Evolutionary conservation across 1,284 basidiomycete genomes (phyloP).

Genomic region (Sphaerobolus stellatus): DNA sequence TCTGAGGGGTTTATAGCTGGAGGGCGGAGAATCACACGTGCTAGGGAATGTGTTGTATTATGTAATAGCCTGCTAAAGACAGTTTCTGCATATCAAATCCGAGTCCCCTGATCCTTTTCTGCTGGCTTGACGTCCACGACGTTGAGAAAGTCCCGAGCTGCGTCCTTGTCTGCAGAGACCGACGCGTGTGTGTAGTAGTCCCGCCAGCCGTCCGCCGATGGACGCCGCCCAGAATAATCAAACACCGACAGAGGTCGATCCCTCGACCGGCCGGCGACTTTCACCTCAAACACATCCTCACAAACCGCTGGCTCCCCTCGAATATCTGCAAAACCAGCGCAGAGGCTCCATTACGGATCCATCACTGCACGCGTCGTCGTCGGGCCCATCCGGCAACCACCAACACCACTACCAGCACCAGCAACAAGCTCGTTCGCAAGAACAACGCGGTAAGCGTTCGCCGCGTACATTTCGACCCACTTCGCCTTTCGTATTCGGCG

Average conservation of each 20-base stretch:
- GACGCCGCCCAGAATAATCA: constrained; percentile 18
- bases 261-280: constrained; percentile 31
- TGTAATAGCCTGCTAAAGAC: background rate
- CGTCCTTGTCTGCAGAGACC: background rate
- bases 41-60: background rate
- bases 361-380: constrained; percentile 60
- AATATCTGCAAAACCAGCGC: constrained; percentile 73
- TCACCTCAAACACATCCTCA: constrained; percentile 29
- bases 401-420: constrained; percentile 31
- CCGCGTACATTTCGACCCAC: constrained; percentile 51
- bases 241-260: constrained; percentile 14
- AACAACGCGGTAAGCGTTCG: constrained; percentile 33
- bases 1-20: background rate
- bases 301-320: constrained; percentile 65
- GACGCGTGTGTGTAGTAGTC: background rate
- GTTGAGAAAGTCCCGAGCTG: background rate
- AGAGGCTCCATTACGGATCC: constrained; percentile 80
- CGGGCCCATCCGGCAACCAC: constrained; percentile 28
- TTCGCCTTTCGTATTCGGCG: constrained; percentile 70
- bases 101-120: background rate
- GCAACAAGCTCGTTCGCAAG: constrained; percentile 31
- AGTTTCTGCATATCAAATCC: background rate
- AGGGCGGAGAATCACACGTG: background rate
- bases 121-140: background rate
- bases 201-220: background rate